Evolutionary conservation across 306 rosid species (phyloP).

Genomic region (Herpetospermum pedunculosum): DNA sequence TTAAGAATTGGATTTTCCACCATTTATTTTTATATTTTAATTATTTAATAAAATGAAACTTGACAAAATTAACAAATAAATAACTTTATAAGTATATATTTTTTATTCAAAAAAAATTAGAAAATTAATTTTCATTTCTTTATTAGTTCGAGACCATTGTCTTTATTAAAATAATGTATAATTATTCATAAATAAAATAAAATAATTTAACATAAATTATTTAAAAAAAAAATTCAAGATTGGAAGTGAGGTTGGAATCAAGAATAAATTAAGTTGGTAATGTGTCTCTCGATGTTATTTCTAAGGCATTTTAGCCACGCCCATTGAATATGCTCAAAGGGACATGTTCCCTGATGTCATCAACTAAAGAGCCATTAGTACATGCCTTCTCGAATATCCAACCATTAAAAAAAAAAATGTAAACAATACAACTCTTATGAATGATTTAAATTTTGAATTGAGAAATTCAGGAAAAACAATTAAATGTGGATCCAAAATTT

Average conservation of each 20-base stretch:
- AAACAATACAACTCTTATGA: too few species aligned
- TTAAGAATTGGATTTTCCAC: too few species aligned
- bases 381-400: too few species aligned
- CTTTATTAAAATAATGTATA: not conserved
- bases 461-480: not conserved
- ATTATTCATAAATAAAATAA: not conserved
- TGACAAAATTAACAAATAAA: not conserved
- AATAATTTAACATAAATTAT: not conserved
- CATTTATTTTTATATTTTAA: too few species aligned
- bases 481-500: not conserved
- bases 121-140: not conserved
- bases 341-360: not conserved
- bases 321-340: not conserved
- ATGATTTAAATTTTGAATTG: too few species aligned
- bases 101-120: too few species aligned
- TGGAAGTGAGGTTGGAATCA: not conserved
- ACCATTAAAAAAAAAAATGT: too few species aligned
- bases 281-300: not conserved
- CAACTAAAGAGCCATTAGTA: not conserved
- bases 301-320: not conserved
- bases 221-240: not conserved
- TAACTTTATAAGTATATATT: too few species aligned
- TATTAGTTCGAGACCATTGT: too few species aligned
- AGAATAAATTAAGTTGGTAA: not conserved
- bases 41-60: not conserved